Conservation (phyloP, 257 asterid genomes). For the Nicotiana benthamiana region DNA sequence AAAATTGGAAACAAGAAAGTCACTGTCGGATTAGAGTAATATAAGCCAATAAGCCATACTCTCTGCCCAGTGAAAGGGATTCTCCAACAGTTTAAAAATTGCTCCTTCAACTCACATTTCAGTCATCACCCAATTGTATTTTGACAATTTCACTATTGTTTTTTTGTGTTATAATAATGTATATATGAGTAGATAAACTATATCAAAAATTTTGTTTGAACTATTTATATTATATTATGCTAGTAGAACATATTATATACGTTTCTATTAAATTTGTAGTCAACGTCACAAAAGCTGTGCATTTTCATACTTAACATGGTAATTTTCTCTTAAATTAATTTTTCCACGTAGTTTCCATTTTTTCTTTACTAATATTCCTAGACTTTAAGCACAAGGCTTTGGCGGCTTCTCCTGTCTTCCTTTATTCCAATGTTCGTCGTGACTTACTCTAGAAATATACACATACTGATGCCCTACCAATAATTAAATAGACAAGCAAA, state of each 20-base stretch:
- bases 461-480: background rate
- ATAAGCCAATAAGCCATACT: too few relatives aligned
- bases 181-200: background rate
- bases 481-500: background rate
- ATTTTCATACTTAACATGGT: background rate
- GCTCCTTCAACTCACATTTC: background rate
- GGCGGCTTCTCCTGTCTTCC: background rate
- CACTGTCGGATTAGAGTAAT: background rate
- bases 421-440: background rate
- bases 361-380: background rate
- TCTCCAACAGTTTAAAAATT: background rate
- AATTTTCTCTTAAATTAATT: background rate
- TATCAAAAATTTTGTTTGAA: background rate
- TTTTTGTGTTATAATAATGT: background rate
- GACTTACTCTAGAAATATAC: background rate
- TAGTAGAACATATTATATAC: too few relatives aligned
- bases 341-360: background rate
- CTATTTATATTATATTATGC: background rate
- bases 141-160: background rate
- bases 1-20: background rate
- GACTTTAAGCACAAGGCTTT: conserved; percentile 2
- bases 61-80: background rate
- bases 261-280: too few relatives aligned
- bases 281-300: too few relatives aligned
- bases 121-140: background rate